Base-by-base conservation (phyloP, 2,329 filamentous ascomycete genomes). In the Aspergillus intermedius region DNA sequence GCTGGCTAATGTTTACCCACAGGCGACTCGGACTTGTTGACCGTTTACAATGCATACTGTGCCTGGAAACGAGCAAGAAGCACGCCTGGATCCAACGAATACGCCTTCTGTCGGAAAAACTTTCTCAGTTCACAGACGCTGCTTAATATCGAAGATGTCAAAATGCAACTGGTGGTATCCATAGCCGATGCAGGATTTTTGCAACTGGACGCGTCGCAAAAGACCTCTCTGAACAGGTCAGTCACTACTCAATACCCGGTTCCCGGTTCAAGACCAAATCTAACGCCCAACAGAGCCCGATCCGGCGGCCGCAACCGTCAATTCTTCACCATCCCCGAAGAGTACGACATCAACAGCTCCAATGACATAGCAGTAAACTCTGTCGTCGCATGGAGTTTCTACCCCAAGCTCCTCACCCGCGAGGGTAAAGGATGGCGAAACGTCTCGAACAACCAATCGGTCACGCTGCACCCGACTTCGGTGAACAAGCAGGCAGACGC, bases 361-460 rank as follows among this genome's bases (percentile, higher is more conserved):
- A 91, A 94, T 53, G 91, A 98, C 57, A 60, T 84, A 1, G 77
- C 96, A 21, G 78, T 89, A 5, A 82, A 84, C 51, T 87, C 90
- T 0, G 87, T 96, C 39, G 87, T 96, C 57, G 87, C 90, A 0
- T 95, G 88, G 81, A 91, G 88, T 46, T 95, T 98, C 73, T 97
- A 98, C 62, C 93, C 93, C 1, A 96, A 95, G 61, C 79, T 98
- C 13, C 78, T 97, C 3, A 81, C 86, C 22, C 82, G 87, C 48
- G 91, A 97, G 60, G 83, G 82, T 44, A 94, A 90, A 72, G 89
- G 88, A 10, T 87, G 91, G 77, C 84, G 91, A 48, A 97, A 96
- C 57, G 83, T 96, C 51, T 83, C 87, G 46, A 97, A 95, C 71
- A 96, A 94, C 65, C 91, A 97, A 67, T 80, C 81, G 41, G 90